These are phyloP conservation scores for Tuber indicum DNA, from an alignment of 495 filamentous ascomycete genomes.

Conservation along the genomic window DNA sequence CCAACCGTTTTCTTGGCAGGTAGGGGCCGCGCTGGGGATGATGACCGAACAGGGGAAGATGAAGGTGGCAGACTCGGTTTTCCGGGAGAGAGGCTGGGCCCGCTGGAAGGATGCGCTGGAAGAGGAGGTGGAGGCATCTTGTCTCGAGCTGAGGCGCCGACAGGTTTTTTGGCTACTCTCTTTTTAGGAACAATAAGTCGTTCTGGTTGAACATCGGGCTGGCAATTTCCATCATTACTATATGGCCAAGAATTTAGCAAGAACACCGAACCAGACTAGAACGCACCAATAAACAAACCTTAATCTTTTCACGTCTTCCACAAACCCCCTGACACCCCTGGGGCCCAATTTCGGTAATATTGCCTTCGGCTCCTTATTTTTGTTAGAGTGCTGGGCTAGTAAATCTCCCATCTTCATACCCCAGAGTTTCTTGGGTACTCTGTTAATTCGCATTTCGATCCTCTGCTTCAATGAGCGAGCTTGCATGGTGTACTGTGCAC, in stretches of 20 bases:
- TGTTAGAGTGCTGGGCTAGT: constrained; percentile 39
- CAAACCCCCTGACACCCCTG: constrained; percentile 27
- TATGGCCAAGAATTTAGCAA: constrained; percentile 23
- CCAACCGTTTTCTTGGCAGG: constrained; percentile 17
- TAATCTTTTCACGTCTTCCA: constrained; percentile 38
- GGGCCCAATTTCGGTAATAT: constrained; percentile 22
- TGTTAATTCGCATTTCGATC: constrained; percentile 90
- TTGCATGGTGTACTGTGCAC: constrained; percentile 82
- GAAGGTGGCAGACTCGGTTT: constrained; percentile 28
- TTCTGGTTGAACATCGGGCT: constrained; percentile 23
- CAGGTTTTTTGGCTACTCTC: constrained; percentile 24
- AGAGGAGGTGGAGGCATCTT: constrained; percentile 39
- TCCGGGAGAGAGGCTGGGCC: constrained; percentile 24
- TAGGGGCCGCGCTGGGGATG: constrained; percentile 13
- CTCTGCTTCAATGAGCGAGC: constrained; percentile 74
- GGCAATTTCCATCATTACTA: constrained; percentile 30
- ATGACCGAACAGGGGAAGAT: constrained; percentile 13
- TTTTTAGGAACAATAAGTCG: constrained; percentile 30
- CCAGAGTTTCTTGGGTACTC: constrained; percentile 74
- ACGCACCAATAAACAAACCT: constrained; percentile 22
- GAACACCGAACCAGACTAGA: neutral
- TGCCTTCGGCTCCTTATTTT: neutral
- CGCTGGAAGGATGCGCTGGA: constrained; percentile 25
- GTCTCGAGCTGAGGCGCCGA: constrained; percentile 27
- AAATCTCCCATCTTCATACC: constrained; percentile 80